These are phyloP conservation scores for Musa acuminata DNA, from an alignment of 176 grass and related monocot species.

Conservation along the genomic window DNA sequence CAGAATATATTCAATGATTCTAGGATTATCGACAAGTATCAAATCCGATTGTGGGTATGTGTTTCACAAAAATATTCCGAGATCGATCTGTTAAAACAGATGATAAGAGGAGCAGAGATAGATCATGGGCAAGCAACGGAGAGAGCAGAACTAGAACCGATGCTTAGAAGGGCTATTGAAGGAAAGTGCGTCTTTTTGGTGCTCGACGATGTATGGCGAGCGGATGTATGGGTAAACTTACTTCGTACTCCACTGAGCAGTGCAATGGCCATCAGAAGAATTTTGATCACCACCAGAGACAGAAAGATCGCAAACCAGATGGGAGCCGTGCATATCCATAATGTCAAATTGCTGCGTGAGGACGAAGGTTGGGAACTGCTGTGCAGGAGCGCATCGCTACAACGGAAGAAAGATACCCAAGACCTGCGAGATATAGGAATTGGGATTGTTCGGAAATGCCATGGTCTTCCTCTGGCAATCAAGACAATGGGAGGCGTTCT, in stretches of 20 bases:
- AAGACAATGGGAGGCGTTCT: neutral
- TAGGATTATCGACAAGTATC: no score
- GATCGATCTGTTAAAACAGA: no score
- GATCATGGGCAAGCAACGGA: neutral
- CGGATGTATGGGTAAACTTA: conserved; percentile 29
- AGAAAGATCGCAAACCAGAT: no score
- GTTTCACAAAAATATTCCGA: no score
- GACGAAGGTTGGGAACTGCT: conserved; percentile 24
- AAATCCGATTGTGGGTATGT: no score
- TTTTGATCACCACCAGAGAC: conserved; percentile 35
- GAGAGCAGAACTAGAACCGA: neutral
- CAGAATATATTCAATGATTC: no score
- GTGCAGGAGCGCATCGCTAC: conserved; percentile 12
- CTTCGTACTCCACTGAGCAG: neutral
- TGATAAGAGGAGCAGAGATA: neutral
- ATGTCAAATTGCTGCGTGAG: no score
- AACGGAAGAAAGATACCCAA: conserved; percentile 13
- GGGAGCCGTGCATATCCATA: no score
- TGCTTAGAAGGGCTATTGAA: neutral
- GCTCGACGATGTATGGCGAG: conserved; percentile 25
- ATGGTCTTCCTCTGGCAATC: neutral
- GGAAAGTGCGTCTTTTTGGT: conserved; percentile 36
- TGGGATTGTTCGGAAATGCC: neutral
- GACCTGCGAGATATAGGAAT: neutral
- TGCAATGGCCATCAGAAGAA: neutral